Conservation (phyloP, 2,329 filamentous ascomycete genomes). For the Blastomyces silverae region DNA sequence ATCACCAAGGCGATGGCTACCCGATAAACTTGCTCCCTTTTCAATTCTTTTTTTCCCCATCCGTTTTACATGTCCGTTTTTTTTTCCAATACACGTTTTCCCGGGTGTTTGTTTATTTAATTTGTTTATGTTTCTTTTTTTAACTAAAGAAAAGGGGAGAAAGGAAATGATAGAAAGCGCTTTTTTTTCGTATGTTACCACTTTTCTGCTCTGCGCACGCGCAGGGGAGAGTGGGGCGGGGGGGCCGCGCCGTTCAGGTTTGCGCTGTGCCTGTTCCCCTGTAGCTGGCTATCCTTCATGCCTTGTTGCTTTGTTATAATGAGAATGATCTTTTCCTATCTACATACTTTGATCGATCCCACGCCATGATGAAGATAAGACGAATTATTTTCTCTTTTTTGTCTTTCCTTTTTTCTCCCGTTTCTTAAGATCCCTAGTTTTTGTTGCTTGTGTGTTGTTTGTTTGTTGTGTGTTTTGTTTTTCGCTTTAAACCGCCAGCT, state of each 20-base stretch:
- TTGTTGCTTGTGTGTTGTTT: slow-evolving; percentile 7
- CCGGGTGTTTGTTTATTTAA: slow-evolving; percentile 6
- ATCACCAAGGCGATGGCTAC: slow-evolving; percentile 98
- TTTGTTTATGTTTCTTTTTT: slow-evolving; percentile 12
- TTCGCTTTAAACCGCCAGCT: slow-evolving; percentile 6
- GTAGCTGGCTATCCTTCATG: background rate
- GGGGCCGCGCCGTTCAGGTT: background rate
- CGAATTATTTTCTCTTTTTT: slow-evolving; percentile 12
- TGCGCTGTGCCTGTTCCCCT: background rate
- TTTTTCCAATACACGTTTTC: background rate
- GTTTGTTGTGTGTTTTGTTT: background rate
- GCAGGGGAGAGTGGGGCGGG: background rate
- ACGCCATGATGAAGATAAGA: background rate
- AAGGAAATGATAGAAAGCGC: slow-evolving; percentile 1
- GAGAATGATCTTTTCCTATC: slow-evolving; percentile 1
- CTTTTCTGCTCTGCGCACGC: background rate
- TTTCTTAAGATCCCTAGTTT: slow-evolving; percentile 6
- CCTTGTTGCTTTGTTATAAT: background rate
- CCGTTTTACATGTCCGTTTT: background rate
- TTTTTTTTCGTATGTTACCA: background rate
- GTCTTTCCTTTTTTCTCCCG: slow-evolving; percentile 4
- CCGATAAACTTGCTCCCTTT: slow-evolving; percentile 53
- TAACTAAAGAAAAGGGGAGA: background rate
- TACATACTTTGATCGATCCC: background rate
- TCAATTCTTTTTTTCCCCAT: background rate